Base-by-base conservation (phyloP, 73 alveolate genomes). In the Paramecium caudatum region DNA sequence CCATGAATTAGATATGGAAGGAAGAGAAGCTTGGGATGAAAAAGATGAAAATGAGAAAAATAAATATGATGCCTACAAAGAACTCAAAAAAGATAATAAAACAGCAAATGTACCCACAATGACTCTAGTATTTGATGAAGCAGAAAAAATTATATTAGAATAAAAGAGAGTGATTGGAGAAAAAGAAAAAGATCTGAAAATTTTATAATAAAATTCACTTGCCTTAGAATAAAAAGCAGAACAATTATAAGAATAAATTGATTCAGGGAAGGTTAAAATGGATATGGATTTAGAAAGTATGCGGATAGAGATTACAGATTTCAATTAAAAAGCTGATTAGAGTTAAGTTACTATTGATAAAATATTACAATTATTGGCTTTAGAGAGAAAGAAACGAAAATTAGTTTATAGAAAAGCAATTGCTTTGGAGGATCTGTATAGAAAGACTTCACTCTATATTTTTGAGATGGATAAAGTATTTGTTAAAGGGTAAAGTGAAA, bases 311-410 rank as follows among this genome's bases (percentile, higher is more conserved):
- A 86, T 63, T 12, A 25, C 63, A 10, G 84, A 49, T 30, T 19
- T 49, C 19, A 86, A 70, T 61, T 12, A 46, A 12, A 49, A 78
- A n/a, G 80, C 68, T 63, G 82, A 86, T 25, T 39, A 86, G 30
- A 86, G 80, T 61, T 45, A 70, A 37, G 9, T 43, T 3, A 62
- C 84, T 0, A 46, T 86, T 3, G 27, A 70, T 12, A 86, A 63
- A 39, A 78, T 86, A 47, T 32, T 62, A 17, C 15, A 62, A 47
- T 62, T 86, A 17, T 78, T 86, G 13, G 90, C 80, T 4, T 21
- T 47, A 0, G 93, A 86, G 16, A 86, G 93, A 61, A 86, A 86
- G 41, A 86, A 63, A 63, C 61, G 93, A 69, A 86, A 86, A 86
- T 47, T 86, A 21, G 82, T 63, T 12, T 47, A 86, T 10, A 37